Conservation (phyloP, 306 rosid genomes). For the Begonia fuchsioides region DNA sequence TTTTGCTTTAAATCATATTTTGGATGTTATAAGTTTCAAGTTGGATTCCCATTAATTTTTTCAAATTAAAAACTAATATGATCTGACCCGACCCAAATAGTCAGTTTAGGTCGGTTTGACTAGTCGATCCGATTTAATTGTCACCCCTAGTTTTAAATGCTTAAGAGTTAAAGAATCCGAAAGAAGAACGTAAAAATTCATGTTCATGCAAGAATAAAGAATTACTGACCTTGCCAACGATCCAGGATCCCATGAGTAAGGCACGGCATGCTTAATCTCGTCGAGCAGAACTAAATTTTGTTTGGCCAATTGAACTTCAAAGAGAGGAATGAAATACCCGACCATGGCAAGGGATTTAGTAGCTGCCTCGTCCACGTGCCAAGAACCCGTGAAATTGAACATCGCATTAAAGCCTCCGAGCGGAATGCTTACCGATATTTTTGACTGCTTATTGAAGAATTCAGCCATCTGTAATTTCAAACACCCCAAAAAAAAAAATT, state of each 20-base stretch:
- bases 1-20: no score
- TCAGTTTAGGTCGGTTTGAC: no score
- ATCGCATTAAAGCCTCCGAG: conserved; percentile 88
- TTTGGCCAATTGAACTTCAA: conserved; percentile 40
- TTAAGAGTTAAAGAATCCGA: no score
- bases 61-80: no score
- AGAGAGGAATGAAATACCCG: conserved; percentile 60
- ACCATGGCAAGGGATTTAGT: conserved; percentile 93
- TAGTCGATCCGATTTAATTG: no score
- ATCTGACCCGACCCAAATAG: no score
- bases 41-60: no score
- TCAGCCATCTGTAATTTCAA: conserved; percentile 68
- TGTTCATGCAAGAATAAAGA: background rate
- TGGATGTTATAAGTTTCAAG: no score
- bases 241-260: conserved; percentile 89
- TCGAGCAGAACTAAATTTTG: conserved; percentile 43
- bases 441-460: conserved; percentile 55
- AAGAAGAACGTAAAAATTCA: no score
- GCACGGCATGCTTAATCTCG: conserved; percentile 71
- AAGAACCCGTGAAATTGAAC: conserved; percentile 89
- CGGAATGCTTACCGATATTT: conserved; percentile 41
- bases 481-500: conserved; percentile 9
- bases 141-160: no score
- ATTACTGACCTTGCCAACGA: conserved; percentile 68
- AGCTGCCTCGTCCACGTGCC: conserved; percentile 65